Evolutionary conservation across 179 eudicot genomes (phyloP), one percentile per base, ranked within the genome.

Genomic region (Gypsophila paniculata): DNA sequence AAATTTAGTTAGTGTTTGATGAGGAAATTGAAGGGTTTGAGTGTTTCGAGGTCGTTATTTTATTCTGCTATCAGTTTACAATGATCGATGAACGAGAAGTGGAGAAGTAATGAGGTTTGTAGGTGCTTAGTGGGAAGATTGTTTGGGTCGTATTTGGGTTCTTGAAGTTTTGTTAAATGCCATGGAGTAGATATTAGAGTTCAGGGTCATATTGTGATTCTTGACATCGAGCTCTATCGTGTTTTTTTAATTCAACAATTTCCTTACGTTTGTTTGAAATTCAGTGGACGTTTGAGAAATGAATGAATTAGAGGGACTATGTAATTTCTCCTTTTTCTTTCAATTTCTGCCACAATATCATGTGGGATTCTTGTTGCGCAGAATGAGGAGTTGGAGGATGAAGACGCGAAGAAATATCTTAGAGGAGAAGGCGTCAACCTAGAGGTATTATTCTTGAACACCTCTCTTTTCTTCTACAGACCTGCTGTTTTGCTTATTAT

Each of bases 361-460:
- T 32, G 9, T 7, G n/a, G 48, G 3, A 42, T 5, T 51, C 36
- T 8, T 42, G 46, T 58, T 5, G 0, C 78, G 80, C 83, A 88
- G 96, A 90, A 81, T 52, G 69, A 68, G 18, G 88, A 87, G 58
- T 88, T 85, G 63, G 54, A 76, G 49, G 90, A 93, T 70, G 69
- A 32, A 57, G 78, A 80, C 66, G 82, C 78, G 34, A 80, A 85
- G 75, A 93, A 89, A 77, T 93, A 86, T 82, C 96, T 91, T 55
- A 80, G 98, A 80, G 98, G 98, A 32, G 90, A 87, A 77, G 81
- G 73, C 66, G 83, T 92, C 60, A 72, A 91, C 75, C 78, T 91
- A 39, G 72, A 88, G 98, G 98, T 93, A 85, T 60, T 68, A 21
- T 38, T 66, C 21, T n/a, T 36, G 4, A 11, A 18, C 55, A 18